Evolutionary conservation across 805 yeast species (phyloP).

Genomic region (Barnettozyma wickerhamii): DNA sequence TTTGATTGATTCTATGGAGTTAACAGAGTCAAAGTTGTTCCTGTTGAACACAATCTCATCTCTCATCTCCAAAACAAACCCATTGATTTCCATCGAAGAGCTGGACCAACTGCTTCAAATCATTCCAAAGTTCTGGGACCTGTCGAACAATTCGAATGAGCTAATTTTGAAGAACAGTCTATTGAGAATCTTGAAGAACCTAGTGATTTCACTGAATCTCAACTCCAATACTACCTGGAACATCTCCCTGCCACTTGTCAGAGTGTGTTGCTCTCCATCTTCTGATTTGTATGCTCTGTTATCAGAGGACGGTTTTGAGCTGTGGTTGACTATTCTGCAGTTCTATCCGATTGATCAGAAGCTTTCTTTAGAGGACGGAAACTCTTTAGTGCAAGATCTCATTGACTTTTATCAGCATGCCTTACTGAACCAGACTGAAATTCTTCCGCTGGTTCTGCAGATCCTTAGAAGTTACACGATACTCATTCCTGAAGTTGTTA

Average conservation of each 20-base stretch:
- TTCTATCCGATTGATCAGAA: slow-evolving; percentile 42
- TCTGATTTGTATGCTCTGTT: slow-evolving; percentile 53
- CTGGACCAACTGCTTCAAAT: slow-evolving; percentile 46
- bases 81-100: slow-evolving; percentile 49
- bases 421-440: slow-evolving; percentile 68
- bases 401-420: slow-evolving; percentile 45
- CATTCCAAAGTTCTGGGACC: slow-evolving; percentile 80
- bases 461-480: slow-evolving; percentile 61
- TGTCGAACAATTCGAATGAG: slow-evolving; percentile 39
- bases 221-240: slow-evolving; percentile 46
- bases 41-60: slow-evolving; percentile 64
- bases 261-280: slow-evolving; percentile 54
- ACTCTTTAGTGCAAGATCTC: slow-evolving; percentile 18
- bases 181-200: slow-evolving; percentile 52
- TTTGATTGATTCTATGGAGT: slow-evolving; percentile 44
- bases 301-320: slow-evolving; percentile 81
- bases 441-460: slow-evolving; percentile 57
- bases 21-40: slow-evolving; percentile 75
- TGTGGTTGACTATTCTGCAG: slow-evolving; percentile 71
- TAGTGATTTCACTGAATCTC: slow-evolving; percentile 52
- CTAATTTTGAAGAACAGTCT: slow-evolving; percentile 47
- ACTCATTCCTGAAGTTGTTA: slow-evolving; percentile 35
- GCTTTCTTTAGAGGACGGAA: slow-evolving; percentile 9
- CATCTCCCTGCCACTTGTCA: slow-evolving; percentile 62
- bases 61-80: slow-evolving; percentile 60